Base-by-base conservation (phyloP, 2,329 filamentous ascomycete species). In the Alternaria triticina region DNA sequence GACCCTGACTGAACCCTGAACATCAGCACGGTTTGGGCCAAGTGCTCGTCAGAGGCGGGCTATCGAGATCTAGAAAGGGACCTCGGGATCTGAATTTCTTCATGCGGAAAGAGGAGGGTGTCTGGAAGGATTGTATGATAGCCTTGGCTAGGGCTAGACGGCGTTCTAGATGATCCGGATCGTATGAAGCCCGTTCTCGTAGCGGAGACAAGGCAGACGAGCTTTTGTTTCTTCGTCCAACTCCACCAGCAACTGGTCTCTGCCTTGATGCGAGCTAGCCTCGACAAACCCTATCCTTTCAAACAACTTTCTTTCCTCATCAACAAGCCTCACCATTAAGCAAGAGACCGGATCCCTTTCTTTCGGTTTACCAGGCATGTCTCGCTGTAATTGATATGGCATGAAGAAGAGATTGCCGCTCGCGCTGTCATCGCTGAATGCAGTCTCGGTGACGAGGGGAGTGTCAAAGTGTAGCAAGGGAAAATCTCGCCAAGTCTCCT, bases 201-300 rank as follows among this genome's bases (percentile, higher is more conserved):
- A 67, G n/a, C 56, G 40, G 9, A 69, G 45, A 36, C 64, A 69
- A 8, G 61, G 64, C 11, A 70, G 28, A 12, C 22, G 30, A 23
- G 44, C 52, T n/a, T 68, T 68, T 6, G 36, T 54, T 20, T 59
- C 56, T 22, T 62, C 59, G 36, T 61, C 47, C 40, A 64, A 11
- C 15, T 62, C 64, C 13, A 57, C 54, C 20, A 56, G 22, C 9
- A 67, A 8, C 11, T 33, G 27, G 1, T 62, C 30, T 8, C 27
- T 17, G 7, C 23, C 30, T 27, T 40, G 17, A 5, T 5, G 2
- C 9, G 54, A 23, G 6, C 5, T 23, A 11, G 17, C 23, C 22
- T 23, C 13, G 22, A 25, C 12, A n/a, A 50, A 12, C 5, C 59
- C 59, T 27, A 61, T 51, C 25, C 59, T 44, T 20, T 61, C 52